Evolutionary conservation across 2,329 filamentous ascomycete species (phyloP), one percentile per base, ranked within the genome.

Genomic region (Ambrosiella cleistominuta): DNA sequence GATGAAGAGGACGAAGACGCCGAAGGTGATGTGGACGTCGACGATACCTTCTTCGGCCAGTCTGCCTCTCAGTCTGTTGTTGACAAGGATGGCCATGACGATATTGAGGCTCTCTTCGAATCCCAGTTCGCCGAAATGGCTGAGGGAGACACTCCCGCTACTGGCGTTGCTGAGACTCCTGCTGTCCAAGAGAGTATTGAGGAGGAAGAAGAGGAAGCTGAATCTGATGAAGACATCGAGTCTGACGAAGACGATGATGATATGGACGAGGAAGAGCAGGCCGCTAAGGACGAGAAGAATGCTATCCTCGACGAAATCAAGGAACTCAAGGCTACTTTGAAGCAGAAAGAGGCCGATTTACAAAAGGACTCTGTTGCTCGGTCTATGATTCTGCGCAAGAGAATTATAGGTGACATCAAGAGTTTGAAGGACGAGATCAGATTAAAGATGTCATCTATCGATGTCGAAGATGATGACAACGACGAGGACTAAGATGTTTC

Each of bases 41-140:
- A 69, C 7, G 71, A 83, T 58, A 60, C 58, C 15, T 61, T 58
- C 56, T 61, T 57, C 39, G 42, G 40, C 15, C 78, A 85, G 61
- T 77, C 80, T 57, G 75, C 80, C 47, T 81, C 84, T 39, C 78
- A 83, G 56, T 73, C 78, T 49, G 83, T 5, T 27, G 27, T 85
- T 61, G 72, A 75, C 27, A 67, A 69, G 40, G 78, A 79, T 53
- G 82, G 86, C 61, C 71, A 75, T 17, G 67, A 69, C 45, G 68
- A 79, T 63, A 65, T 81, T 67, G 72, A 82, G 67, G 71, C 74
- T 66, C 68, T 81, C 64, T 69, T 85, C 64, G 68, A 83, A 62
- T 68, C 79, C 63, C 67, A 78, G 66, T 72, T 80, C 69, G 39
- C 76, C 63, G 70, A 68, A 0, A 70, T 68, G n/a, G 62, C 68